A percentile compares a stretch with the other conserved stretches of the same genome.
Conservation (phyloP, 129 eudicot species). For the Artemisia argyi region DNA sequence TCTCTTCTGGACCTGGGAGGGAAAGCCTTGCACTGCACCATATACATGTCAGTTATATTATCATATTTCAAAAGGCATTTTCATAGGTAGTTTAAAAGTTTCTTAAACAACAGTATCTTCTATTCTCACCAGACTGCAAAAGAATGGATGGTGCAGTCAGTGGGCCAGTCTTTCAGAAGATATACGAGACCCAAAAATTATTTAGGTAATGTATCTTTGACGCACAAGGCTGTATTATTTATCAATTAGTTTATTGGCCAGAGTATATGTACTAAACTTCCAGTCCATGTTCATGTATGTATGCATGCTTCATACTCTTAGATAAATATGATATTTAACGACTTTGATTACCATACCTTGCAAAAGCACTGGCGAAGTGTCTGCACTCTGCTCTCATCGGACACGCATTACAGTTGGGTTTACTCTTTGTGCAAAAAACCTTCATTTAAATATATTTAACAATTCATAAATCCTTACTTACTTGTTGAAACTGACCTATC, state of each 20-base stretch:
- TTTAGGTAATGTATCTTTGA: background rate
- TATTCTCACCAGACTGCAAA: background rate
- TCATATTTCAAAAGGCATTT: background rate
- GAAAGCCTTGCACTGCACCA: slow-evolving; percentile 89
- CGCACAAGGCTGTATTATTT: background rate
- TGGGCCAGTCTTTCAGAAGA: too few relatives aligned
- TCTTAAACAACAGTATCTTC: background rate
- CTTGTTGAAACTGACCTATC: background rate
- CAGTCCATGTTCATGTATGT: background rate
- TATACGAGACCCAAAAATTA: too few relatives aligned
- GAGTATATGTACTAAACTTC: slow-evolving; percentile 5
- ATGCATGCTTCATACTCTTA: background rate
- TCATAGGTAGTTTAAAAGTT: background rate
- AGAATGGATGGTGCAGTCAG: background rate
- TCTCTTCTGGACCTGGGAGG: slow-evolving; percentile 97
- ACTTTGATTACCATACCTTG: slow-evolving; percentile 50
- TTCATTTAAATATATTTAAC: slow-evolving; percentile 25
- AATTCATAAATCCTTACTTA: slow-evolving; percentile 1
- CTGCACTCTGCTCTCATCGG: slow-evolving; percentile 98
- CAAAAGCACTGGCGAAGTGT: slow-evolving; percentile 98
- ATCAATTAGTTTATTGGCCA: background rate
- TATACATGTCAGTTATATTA: slow-evolving; percentile 4
- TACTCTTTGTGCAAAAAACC: slow-evolving; percentile 97
- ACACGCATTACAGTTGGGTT: slow-evolving; percentile 97
- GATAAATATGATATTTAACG: background rate